Conservation (phyloP, 371 early-diverging fungal species). For the Mortierella sp. region DNA sequence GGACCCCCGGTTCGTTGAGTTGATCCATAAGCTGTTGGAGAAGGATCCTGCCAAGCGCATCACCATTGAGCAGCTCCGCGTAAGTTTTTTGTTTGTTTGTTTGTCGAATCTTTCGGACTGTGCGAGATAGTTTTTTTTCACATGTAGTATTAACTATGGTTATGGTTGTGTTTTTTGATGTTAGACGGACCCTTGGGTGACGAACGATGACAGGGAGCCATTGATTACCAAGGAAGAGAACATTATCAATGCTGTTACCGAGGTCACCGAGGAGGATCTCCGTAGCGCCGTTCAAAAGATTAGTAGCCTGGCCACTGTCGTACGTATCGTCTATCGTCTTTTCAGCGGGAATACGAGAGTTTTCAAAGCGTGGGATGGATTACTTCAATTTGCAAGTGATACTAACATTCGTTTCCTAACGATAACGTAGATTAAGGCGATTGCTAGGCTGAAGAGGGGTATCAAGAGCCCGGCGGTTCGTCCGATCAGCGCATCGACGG, state of each 20-base stretch:
- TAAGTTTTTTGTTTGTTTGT: conserved; percentile 46
- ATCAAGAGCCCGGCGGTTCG: conserved; percentile 21
- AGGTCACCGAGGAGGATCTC: conserved; percentile 90
- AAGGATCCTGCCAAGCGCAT: conserved; percentile 87
- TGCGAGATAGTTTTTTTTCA: neutral
- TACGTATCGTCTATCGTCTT: conserved; percentile 12
- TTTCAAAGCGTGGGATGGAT: too few species aligned
- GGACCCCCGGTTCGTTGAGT: conserved; percentile 67
- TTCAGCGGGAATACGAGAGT: too few species aligned
- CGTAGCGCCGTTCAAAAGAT: conserved; percentile 82
- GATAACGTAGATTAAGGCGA: conserved; percentile 43
- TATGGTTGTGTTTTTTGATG: neutral
- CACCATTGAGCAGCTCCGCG: conserved; percentile 81
- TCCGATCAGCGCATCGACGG: neutral
- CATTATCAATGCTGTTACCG: conserved; percentile 73
- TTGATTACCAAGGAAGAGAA: conserved; percentile 84
- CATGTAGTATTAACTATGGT: neutral
- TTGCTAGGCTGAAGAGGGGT: conserved; percentile 35
- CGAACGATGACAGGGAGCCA: conserved; percentile 73
- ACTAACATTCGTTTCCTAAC: too few species aligned
- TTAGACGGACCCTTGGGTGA: conserved; percentile 91
- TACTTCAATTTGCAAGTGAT: too few species aligned
- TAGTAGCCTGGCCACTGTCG: conserved; percentile 56
- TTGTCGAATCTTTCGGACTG: neutral
- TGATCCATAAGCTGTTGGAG: conserved; percentile 82